Percentiles rank a stretch among this genome's conserved stretches.
Conservation (phyloP, 805 yeast species). For the Tetrapisispora iriomotensis region DNA sequence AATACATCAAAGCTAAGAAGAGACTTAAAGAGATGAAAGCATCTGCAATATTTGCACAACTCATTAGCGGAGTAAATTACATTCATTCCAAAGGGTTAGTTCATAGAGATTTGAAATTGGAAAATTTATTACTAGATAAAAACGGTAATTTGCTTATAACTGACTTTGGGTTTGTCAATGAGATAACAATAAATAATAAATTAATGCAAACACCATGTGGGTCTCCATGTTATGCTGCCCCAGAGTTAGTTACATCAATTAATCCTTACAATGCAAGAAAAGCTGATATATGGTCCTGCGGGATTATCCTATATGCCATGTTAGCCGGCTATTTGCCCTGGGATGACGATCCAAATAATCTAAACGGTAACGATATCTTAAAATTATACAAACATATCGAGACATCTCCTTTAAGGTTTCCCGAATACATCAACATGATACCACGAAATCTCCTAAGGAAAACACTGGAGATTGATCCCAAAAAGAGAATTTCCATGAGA, state of each 20-base stretch:
- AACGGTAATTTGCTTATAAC: conserved; percentile 79
- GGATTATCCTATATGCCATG: conserved; percentile 94
- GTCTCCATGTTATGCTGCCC: conserved; percentile 98
- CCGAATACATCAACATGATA: conserved; percentile 83
- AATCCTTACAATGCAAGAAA: conserved; percentile 88
- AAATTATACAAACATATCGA: conserved; percentile 86
- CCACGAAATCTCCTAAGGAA: conserved; percentile 85
- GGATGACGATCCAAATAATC: conserved; percentile 95
- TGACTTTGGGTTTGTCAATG: conserved; percentile 93
- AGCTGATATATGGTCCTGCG: conserved; percentile 96
- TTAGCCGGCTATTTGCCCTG: conserved; percentile 93
- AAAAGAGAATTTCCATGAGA: conserved; percentile 54
- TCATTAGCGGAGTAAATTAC: conserved; percentile 89
- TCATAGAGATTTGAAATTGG: conserved; percentile 86
- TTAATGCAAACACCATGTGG: conserved; percentile 94
- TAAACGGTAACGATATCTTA: conserved; percentile 90
- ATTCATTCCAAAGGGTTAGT: conserved; percentile 87
- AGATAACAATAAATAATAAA: conserved; percentile 50
- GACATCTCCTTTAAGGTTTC: conserved; percentile 84
- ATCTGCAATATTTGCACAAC: conserved; percentile 81
- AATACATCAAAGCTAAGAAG: conserved; percentile 77
- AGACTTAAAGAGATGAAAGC: conserved; percentile 81
- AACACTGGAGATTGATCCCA: conserved; percentile 77
- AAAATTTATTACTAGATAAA: conserved; percentile 73
- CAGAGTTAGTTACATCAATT: conserved; percentile 85